Base-by-base conservation (phyloP, 2,329 filamentous ascomycete genomes). In the Fusarium aywerte region DNA sequence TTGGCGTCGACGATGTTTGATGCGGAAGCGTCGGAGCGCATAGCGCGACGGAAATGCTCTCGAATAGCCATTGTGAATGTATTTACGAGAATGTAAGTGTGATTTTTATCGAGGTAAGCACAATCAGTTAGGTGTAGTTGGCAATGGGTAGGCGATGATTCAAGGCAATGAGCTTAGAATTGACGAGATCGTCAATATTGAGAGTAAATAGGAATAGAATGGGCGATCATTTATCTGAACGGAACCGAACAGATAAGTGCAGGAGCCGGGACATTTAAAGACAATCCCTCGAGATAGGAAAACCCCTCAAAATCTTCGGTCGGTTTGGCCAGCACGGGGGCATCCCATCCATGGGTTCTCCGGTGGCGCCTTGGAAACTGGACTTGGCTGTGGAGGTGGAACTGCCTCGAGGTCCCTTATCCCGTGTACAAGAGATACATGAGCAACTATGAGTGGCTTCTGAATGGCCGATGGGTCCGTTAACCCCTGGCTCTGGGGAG, bases 41-140 rank as follows among this genome's bases (percentile, higher is more conserved):
- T 65, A 35, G 72, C 79, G 68, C 79, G 79, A 62, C 80, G 80
- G 62, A 82, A 76, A 33, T 78, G 77, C 42, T 81, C 79, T 58
- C 80, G 77, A 51, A 82, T 81, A 38, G 80, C 75, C 80, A 82
- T 82, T 68, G 58, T 70, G 69, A 40, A 36, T 67, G 7, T 55
- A 50, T 44, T 21, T 42, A 11, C 27, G 58, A 29, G 25, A 35
- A 23, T 25, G 18, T 33, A 32, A 29, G 42, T 66, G 51, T 42
- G 20, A 32, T 31, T 42, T 23, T 58, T 58, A 18, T 61, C 27
- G 39, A 33, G 25, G 53, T 29, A 51, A 32, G 27, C 55, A 62
- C 36, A 36, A 39, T 50, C 50, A 56, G 31, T 43, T 35, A 29
- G 7, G 31, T 53, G 27, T 43, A 31, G 39, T 38, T 43, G 49